Evolutionary conservation across 1,284 basidiomycete species (phyloP).

Genomic region (Volvariella volvacea): DNA sequence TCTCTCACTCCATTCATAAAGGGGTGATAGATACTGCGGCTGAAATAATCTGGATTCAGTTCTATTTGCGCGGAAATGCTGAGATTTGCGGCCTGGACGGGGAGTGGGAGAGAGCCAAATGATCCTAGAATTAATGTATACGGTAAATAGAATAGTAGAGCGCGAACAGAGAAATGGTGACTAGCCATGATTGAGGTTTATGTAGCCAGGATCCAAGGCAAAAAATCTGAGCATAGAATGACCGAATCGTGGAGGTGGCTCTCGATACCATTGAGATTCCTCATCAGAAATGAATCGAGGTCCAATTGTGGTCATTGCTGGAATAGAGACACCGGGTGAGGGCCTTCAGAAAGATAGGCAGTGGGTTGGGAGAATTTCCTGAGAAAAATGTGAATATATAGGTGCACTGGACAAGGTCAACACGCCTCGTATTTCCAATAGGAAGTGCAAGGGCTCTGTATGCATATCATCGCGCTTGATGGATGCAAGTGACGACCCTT

Average conservation of each 20-base stretch:
- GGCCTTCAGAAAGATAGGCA: no score
- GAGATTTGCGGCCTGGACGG: neutral
- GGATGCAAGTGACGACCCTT: no score
- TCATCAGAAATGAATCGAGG: neutral
- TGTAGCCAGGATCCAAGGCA: conserved; percentile 9
- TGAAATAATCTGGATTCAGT: neutral
- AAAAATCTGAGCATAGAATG: conserved; percentile 9
- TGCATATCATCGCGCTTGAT: no score
- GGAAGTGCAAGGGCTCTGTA: no score
- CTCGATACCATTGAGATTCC: neutral
- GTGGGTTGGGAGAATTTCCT: no score
- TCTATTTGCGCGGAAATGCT: neutral
- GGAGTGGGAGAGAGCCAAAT: neutral
- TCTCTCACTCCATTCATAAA: neutral
- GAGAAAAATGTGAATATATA: no score
- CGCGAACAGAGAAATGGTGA: neutral
- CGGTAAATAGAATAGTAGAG: neutral
- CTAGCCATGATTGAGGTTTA: neutral
- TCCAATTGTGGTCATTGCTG: no score
- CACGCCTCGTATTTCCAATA: no score
- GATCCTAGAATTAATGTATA: neutral
- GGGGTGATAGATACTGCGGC: neutral
- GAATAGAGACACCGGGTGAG: no score
- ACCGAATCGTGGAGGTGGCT: conserved; percentile 8
- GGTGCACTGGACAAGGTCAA: no score